These are phyloP conservation scores for Rhodamnia argentea DNA, from an alignment of 345 rosid genomes.

Conservation along the genomic window DNA sequence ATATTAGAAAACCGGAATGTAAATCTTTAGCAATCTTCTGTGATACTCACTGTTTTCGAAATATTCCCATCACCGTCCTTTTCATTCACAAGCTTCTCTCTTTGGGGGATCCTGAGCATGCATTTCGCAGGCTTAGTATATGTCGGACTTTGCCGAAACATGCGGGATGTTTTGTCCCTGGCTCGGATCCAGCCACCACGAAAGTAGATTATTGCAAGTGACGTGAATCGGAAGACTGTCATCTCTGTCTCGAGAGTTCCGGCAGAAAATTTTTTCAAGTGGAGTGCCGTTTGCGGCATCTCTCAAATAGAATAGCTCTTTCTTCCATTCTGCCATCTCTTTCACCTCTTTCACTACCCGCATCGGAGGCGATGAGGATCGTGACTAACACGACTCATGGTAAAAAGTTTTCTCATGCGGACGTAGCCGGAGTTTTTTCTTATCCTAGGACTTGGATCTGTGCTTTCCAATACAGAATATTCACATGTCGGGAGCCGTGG, in stretches of 20 bases:
- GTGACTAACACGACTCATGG: neutral
- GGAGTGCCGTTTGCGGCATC: neutral
- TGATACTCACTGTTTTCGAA: too few relatives aligned
- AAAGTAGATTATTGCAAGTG: neutral
- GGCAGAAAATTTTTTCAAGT: too few relatives aligned
- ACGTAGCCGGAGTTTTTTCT: neutral
- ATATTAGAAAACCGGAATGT: too few relatives aligned
- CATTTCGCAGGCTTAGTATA: rapidly evolving
- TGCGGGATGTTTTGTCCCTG: neutral
- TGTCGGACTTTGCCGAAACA: neutral
- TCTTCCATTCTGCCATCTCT: neutral
- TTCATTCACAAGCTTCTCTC: neutral
- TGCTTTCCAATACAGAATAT: too few relatives aligned
- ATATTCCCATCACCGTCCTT: neutral
- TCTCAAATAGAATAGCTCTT: neutral
- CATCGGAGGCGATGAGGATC: neutral
- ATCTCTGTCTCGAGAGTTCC: neutral
- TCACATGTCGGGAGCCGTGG: too few relatives aligned
- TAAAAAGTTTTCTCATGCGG: rapidly evolving
- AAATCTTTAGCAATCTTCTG: too few relatives aligned
- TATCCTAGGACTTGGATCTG: neutral
- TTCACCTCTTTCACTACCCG: neutral
- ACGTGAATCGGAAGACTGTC: neutral
- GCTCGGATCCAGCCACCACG: too few relatives aligned
- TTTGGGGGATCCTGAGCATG: neutral